Percentiles rank a stretch among this genome's conserved stretches.
These are phyloP conservation scores for Coemansia asiatica DNA, from an alignment of 192 early-diverging fungal genomes.

Conservation along the genomic window DNA sequence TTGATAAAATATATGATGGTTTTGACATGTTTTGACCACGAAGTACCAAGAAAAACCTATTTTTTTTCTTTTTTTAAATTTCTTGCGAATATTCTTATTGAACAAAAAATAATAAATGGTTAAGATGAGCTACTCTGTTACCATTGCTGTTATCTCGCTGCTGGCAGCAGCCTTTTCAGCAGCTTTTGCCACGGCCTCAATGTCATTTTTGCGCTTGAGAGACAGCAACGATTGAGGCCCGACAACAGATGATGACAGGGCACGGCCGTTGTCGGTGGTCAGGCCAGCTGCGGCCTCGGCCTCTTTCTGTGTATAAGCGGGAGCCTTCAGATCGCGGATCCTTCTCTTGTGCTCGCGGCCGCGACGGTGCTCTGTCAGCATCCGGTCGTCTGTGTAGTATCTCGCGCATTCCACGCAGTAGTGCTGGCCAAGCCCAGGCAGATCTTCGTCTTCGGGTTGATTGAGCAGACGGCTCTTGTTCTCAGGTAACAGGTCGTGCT, in stretches of 20 bases:
- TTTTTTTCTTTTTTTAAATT: background rate
- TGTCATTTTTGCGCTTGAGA: conserved; percentile 34
- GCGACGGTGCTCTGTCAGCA: conserved; percentile 66
- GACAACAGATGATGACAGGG: conserved; percentile 12
- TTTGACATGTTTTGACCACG: no score
- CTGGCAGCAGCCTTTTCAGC: conserved; percentile 8
- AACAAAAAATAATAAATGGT: background rate
- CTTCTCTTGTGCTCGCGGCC: conserved; percentile 86
- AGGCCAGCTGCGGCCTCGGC: conserved; percentile 70
- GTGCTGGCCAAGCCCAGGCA: conserved; percentile 88
- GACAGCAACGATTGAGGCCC: conserved; percentile 40
- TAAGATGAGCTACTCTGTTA: background rate
- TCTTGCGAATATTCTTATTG: background rate
- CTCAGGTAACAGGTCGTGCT: conserved; percentile 79
- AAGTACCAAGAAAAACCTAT: no score
- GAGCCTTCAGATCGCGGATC: conserved; percentile 75
- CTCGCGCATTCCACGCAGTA: conserved; percentile 84
- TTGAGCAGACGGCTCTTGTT: conserved; percentile 64
- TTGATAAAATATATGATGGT: no score
- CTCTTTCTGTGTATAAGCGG: conserved; percentile 88
- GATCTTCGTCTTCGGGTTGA: conserved; percentile 71
- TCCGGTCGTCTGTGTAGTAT: conserved; percentile 68
- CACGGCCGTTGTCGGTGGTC: conserved; percentile 58
- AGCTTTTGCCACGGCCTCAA: conserved; percentile 11
- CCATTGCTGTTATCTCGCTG: conserved; percentile 8